A percentile compares a stretch with the other conserved stretches of the same genome.
Evolutionary conservation across 306 rosid genomes (phyloP).

Genomic region (cucumber (Cucumis sativus)): DNA sequence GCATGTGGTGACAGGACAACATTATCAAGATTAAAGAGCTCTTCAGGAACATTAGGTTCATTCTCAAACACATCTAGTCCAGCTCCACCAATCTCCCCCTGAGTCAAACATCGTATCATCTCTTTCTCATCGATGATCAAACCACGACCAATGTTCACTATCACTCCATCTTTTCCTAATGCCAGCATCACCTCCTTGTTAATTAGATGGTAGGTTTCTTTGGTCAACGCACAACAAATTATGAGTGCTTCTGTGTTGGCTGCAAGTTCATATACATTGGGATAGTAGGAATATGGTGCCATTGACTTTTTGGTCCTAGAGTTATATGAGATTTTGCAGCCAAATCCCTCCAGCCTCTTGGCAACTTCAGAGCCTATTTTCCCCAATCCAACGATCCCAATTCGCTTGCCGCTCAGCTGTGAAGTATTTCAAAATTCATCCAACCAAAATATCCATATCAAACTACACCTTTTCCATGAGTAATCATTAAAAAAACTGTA

Average conservation of each 20-base stretch:
- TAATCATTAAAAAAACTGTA: background rate
- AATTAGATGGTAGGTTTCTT: constrained; percentile 29
- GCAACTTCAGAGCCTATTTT: constrained; percentile 41
- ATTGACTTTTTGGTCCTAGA: constrained; percentile 27
- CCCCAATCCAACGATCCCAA: constrained; percentile 45
- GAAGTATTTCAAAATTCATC: background rate
- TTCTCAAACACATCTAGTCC: constrained; percentile 58
- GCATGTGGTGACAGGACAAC: constrained; percentile 28
- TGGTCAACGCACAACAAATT: constrained; percentile 33
- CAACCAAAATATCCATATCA: background rate
- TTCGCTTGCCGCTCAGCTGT: constrained; percentile 30
- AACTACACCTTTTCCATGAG: background rate
- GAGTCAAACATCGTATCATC: constrained; percentile 16
- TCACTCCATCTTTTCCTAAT: constrained; percentile 29
- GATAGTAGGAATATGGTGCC: constrained; percentile 24
- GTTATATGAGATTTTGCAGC: constrained; percentile 29
- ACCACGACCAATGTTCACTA: constrained; percentile 41
- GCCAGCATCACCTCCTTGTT: constrained; percentile 32
- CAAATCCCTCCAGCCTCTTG: constrained; percentile 31
- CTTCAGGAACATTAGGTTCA: constrained; percentile 32
- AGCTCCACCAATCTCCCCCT: constrained; percentile 22
- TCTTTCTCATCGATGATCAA: constrained; percentile 29
- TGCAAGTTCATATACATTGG: constrained; percentile 32
- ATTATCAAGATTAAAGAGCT: constrained; percentile 28
- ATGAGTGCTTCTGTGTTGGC: constrained; percentile 17